Base-by-base conservation (phyloP, 306 rosid species). In the Prunus davidiana region DNA sequence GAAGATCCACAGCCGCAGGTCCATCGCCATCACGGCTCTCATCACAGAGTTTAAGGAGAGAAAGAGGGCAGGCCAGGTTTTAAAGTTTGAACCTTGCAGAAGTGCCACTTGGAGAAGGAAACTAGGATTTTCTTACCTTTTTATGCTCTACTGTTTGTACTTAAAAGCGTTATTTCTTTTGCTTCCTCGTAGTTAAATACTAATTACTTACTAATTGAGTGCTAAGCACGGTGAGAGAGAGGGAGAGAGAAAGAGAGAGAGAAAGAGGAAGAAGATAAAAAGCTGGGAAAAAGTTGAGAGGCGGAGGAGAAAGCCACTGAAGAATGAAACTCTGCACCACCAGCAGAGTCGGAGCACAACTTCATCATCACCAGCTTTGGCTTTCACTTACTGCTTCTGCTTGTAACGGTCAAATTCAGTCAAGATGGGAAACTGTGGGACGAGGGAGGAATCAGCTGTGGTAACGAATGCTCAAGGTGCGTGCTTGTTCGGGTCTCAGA, bases 391-490 rank as follows among this genome's bases (percentile, higher is more conserved):
- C 71, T 69, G 34, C 80, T 60, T 24, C 76, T 25, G 20, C 74
- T 38, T 5, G 47, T 57, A 67, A 62, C 47, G 22, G 62, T 67
- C 15, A 56, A 25, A 18, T 28, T 52, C 41, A 60, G 45, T 8
- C 79, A 34, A 30, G 34, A 96, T 96, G 99, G 99, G 99, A 27
- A 96, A 96, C 81, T 93, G 99, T 69, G 98, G 99, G 43, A 96
- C 99, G 49, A 82, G 99, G 81, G 98, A 92, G 79, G 99, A 96
- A 86, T 87, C 98, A 20, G 96, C 99, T 11, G 99, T 96, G 9
- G 90, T 96, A 43, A 82, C 99, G 85, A 88, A 87, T 79, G 99
- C 94, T 78, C 99, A 96, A 91, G 99, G 99, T 94, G 8, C 30
- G 61, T 61, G 47, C 12, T 52, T 43, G 18, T 12, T 45, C 27